phyloP scores from a whole-genome alignment of 177 flowering plant genomes.

The Vitis hybrid region DNA sequence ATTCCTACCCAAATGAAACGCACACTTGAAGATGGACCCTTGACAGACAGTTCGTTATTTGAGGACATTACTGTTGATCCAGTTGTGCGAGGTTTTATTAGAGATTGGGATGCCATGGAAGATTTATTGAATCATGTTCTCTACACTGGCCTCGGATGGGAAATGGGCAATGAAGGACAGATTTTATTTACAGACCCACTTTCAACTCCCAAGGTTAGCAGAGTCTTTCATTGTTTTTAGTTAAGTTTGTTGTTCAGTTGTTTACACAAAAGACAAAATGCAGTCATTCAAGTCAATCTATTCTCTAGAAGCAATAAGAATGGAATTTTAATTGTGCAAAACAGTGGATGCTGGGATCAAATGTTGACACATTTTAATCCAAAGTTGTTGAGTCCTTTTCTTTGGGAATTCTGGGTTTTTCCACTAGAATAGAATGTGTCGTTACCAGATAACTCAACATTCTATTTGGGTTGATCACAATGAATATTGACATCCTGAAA shows the following conservation, averaged over 20 bases:
- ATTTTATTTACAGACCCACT: slow-evolving; percentile 95
- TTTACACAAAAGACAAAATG: neutral
- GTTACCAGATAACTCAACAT: neutral
- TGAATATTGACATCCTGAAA: too few species aligned
- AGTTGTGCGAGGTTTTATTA: slow-evolving; percentile 81
- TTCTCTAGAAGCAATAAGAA: too few species aligned
- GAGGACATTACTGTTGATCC: slow-evolving; percentile 80
- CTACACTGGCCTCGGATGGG: slow-evolving; percentile 94
- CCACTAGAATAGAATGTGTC: neutral
- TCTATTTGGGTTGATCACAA: too few species aligned
- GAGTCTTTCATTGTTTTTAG: slow-evolving; percentile 1
- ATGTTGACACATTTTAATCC: too few species aligned
- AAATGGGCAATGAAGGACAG: slow-evolving; percentile 96
- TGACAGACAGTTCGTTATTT: slow-evolving; percentile 30
- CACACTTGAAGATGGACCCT: slow-evolving; percentile 59
- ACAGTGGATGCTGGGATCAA: too few species aligned
- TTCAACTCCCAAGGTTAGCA: slow-evolving; percentile 79
- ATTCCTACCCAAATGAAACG: slow-evolving; percentile 90
- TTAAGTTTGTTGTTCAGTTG: neutral
- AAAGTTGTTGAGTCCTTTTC: neutral
- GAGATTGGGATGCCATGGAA: slow-evolving; percentile 99
- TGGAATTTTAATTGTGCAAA: too few species aligned
- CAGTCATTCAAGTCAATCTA: neutral
- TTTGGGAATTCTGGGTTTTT: neutral
- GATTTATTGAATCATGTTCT: slow-evolving; percentile 84